Evolutionary conservation across 2,329 filamentous ascomycete species (phyloP).

Genomic region (Dactylellina sp.): DNA sequence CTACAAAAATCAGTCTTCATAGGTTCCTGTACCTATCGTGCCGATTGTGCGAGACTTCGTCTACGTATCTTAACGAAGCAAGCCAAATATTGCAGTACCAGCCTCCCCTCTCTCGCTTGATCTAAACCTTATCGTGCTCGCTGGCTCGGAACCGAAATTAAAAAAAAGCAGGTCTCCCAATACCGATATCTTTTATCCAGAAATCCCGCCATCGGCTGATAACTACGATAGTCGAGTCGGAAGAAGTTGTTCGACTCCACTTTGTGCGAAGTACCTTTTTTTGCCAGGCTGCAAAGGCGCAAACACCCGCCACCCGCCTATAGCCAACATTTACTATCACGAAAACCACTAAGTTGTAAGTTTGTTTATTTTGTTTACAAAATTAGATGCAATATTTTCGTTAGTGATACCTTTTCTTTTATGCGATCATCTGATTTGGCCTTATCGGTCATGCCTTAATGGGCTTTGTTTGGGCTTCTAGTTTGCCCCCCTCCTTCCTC

Average conservation of each 20-base stretch:
- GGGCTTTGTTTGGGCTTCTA: not conserved
- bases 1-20: conserved; percentile 23
- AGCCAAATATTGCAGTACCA: conserved; percentile 39
- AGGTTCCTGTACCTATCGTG: conserved; percentile 40
- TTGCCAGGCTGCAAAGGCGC: conserved; percentile 35
- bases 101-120: conserved; percentile 56
- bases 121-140: conserved; percentile 56
- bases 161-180: conserved; percentile 42
- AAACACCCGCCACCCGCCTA: conserved; percentile 48
- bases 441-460: conserved; percentile 20
- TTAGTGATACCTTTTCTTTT: conserved; percentile 22
- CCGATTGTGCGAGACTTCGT: conserved; percentile 21
- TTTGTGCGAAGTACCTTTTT: conserved; percentile 9
- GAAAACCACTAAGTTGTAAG: conserved; percentile 34
- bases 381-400: conserved; percentile 16
- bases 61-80: conserved; percentile 37
- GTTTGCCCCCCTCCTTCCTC: conserved; percentile 37
- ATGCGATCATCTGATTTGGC: conserved; percentile 44
- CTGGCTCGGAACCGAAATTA: conserved; percentile 55
- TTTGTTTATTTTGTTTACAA: conserved; percentile 22
- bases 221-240: conserved; percentile 39
- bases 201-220: conserved; percentile 34
- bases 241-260: conserved; percentile 29
- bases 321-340: conserved; percentile 22
- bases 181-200: conserved; percentile 51